phyloP scores from a whole-genome alignment of 2,329 filamentous ascomycete species.

The Coniochaeta sp. region DNA sequence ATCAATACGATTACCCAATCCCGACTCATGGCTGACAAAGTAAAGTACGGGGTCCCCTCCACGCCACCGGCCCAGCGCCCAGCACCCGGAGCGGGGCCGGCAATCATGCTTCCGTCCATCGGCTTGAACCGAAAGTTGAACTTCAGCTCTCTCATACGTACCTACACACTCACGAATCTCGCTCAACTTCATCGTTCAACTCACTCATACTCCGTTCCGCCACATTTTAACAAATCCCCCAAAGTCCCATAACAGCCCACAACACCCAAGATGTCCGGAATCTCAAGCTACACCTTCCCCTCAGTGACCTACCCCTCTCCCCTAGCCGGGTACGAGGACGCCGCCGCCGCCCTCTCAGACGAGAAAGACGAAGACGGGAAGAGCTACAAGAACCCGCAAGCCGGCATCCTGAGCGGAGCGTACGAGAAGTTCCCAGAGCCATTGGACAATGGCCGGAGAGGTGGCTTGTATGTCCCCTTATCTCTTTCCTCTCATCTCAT shows the following conservation, averaged over 20 bases:
- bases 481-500: background rate
- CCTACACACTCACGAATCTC: too few relatives aligned
- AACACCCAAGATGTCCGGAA: background rate
- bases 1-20: background rate
- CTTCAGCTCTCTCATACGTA: too few relatives aligned
- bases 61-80: background rate
- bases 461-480: slow-evolving; percentile 63
- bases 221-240: background rate
- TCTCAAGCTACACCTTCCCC: background rate
- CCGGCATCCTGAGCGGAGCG: slow-evolving; percentile 54
- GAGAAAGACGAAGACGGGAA: slow-evolving; percentile 68
- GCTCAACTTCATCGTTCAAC: too few relatives aligned
- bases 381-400: slow-evolving; percentile 61
- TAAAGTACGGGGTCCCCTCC: too few relatives aligned
- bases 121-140: background rate
- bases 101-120: background rate
- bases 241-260: too few relatives aligned
- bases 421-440: slow-evolving; percentile 66
- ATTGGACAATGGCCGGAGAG: slow-evolving; percentile 56
- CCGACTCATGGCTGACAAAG: background rate
- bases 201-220: too few relatives aligned
- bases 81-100: background rate
- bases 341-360: slow-evolving; percentile 43
- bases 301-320: slow-evolving; percentile 43
- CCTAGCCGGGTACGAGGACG: slow-evolving; percentile 48